A percentile compares a stretch with the other conserved stretches of the same genome.
These are phyloP conservation scores for Coniella vitis DNA, from an alignment of 2,329 filamentous ascomycete species.

Conservation along the genomic window DNA sequence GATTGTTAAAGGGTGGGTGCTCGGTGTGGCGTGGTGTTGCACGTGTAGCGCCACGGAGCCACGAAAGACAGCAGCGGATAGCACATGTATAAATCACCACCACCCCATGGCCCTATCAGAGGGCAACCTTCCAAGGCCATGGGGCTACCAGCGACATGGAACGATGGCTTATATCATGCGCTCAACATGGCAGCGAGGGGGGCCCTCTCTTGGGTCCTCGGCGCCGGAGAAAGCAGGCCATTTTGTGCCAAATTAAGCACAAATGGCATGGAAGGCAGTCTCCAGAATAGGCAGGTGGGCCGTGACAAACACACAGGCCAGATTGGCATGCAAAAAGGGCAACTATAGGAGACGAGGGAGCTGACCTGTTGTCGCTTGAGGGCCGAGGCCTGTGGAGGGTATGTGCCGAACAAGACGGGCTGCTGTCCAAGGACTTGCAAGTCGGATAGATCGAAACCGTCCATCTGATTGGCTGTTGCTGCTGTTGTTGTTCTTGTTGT, in stretches of 20 bases:
- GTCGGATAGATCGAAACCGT: conserved; percentile 12
- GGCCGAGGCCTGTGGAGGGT: conserved; percentile 12
- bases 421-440: conserved; percentile 14
- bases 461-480: conserved; percentile 13
- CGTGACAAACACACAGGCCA: not conserved
- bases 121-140: too few relatives aligned
- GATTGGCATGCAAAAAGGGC: not conserved
- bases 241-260: not conserved
- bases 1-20: not conserved
- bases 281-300: not conserved
- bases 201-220: too few relatives aligned
- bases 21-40: too few relatives aligned
- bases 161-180: too few relatives aligned
- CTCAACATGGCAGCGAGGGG: too few relatives aligned
- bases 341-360: not conserved
- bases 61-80: too few relatives aligned
- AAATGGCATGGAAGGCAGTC: conserved; percentile 8
- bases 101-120: too few relatives aligned
- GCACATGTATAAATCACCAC: not conserved
- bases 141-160: too few relatives aligned
- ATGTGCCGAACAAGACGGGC: conserved; percentile 12
- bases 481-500: not conserved
- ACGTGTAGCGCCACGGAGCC: too few relatives aligned
- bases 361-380: conserved; percentile 17
- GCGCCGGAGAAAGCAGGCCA: not conserved